phyloP scores from a whole-genome alignment of 2,329 filamentous ascomycete species.

The Raffaelea deltoideospora region DNA sequence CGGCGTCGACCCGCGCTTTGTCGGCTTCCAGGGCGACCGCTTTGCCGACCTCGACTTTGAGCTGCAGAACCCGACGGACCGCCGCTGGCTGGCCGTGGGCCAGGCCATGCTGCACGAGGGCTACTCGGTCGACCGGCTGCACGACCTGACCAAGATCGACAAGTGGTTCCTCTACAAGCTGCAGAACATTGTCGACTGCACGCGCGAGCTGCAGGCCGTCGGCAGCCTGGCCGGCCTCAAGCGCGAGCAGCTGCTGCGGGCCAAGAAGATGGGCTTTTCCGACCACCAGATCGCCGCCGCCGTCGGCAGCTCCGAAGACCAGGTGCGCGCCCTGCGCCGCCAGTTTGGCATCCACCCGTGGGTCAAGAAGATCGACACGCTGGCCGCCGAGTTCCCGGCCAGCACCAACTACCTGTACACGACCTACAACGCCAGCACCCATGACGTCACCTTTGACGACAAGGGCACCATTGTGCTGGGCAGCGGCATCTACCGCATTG shows the following conservation, averaged over 20 bases:
- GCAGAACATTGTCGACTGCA: constrained; percentile 81
- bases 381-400: constrained; percentile 90
- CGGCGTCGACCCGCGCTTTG: constrained; percentile 85
- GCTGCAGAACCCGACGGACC: constrained; percentile 91
- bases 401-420: constrained; percentile 93
- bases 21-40: constrained; percentile 84
- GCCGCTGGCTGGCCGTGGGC: constrained; percentile 91
- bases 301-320: constrained; percentile 87
- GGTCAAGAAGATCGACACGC: constrained; percentile 97
- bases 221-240: constrained; percentile 48
- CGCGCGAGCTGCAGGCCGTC: constrained; percentile 59
- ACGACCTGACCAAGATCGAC: constrained; percentile 96
- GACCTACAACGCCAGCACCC: constrained; percentile 83
- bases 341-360: constrained; percentile 76
- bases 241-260: constrained; percentile 53
- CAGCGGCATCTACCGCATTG: constrained; percentile 92
- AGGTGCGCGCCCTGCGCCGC: constrained; percentile 68
- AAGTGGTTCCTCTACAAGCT: constrained; percentile 95
- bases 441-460: constrained; percentile 74
- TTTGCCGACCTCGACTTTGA: constrained; percentile 78
- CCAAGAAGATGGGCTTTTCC: constrained; percentile 88
- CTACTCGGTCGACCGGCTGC: constrained; percentile 92
- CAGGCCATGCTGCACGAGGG: constrained; percentile 94
- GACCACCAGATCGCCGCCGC: constrained; percentile 90
- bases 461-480: constrained; percentile 92